Percentiles rank a stretch among this genome's conserved stretches.
Evolutionary conservation across 2,329 filamentous ascomycete species (phyloP).

Genomic region (Penicillium sp.): DNA sequence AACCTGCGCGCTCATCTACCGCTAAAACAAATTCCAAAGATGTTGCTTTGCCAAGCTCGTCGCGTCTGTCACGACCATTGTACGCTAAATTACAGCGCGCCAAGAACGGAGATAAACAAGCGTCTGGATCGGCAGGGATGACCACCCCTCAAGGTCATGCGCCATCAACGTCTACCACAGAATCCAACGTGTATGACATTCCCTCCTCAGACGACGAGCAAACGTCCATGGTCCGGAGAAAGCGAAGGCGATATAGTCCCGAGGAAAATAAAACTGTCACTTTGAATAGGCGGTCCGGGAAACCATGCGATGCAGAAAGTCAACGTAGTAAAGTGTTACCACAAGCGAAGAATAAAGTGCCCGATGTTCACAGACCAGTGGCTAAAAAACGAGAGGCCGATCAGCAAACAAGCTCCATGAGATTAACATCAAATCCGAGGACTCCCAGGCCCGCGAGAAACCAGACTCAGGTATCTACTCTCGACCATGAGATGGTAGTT

Average conservation of each 20-base stretch:
- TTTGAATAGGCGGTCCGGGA: neutral
- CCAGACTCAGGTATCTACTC: neutral
- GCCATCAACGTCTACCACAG: neutral
- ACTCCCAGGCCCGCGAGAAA: neutral
- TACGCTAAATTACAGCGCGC: neutral
- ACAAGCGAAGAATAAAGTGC: neutral
- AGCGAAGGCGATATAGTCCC: slow-evolving; percentile 19
- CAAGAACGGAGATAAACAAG: slow-evolving; percentile 5
- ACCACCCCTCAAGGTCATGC: neutral
- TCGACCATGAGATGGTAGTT: neutral
- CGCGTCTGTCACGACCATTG: neutral
- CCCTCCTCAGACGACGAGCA: slow-evolving; percentile 31
- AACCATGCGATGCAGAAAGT: neutral
- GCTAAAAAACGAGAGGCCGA: neutral
- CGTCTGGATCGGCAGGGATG: neutral
- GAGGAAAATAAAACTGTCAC: neutral
- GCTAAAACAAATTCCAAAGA: neutral
- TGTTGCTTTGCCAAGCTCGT: neutral
- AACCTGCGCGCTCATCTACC: neutral
- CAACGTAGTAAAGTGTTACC: neutral
- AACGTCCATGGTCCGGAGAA: slow-evolving; percentile 14
- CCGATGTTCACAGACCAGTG: neutral
- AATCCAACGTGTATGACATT: slow-evolving; percentile 26
- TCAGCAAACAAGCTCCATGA: neutral
- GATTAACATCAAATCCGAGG: neutral